Evolutionary conservation across 176 grass and related monocot genomes (phyloP), one percentile per base, ranked within the genome.

Genomic region (Oryza brachyantha): DNA sequence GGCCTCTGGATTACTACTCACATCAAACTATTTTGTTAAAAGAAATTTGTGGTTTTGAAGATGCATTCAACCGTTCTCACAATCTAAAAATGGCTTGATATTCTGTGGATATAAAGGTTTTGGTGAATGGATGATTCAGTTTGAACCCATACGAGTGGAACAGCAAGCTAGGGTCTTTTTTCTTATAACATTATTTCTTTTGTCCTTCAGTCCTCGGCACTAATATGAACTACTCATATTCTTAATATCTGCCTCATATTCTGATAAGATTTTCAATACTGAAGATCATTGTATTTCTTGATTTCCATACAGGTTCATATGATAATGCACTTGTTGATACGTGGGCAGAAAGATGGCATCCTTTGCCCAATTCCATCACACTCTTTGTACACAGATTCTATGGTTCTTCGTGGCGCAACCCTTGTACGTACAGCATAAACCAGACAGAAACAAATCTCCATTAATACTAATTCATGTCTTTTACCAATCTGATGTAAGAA

Each of bases 321-420:
- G 78, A 83, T 96, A 71, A 90, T 92, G 93, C 89, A 92, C 24
- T 61, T 96, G 13, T 84, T 96, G 84, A 84, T 92, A 81, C 83
- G 87, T 26, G 74, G 85, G 29, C 58, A 90, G 68, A 87, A 82
- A 22, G 93, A 96, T 55, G 93, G 93, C 39, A 92, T 96, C 63
- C 89, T 96, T 40, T 90, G 84, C 70, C 93, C 93, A 77, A 64
- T 92, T 59, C 93, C 93, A 83, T 90, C 85, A 65, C 90, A 95
- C 66, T 90, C 87, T 27, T 79, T 95, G 66, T 92, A 92, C 81
- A 90, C 69, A 58, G 88, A 66, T 27, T 85, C 64, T 46, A 83
- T 96, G 39, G 37, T 74, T 74, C 84, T 96, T 74, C 82, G 66
- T 73, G 89, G 89, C 5, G 89, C 75, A 13, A 85, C 84, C 4